Percentiles rank a stretch among this genome's conserved stretches.
Evolutionary conservation across 768 basidiomycete species (phyloP).

Genomic region (Multifurca ochricompacta): DNA sequence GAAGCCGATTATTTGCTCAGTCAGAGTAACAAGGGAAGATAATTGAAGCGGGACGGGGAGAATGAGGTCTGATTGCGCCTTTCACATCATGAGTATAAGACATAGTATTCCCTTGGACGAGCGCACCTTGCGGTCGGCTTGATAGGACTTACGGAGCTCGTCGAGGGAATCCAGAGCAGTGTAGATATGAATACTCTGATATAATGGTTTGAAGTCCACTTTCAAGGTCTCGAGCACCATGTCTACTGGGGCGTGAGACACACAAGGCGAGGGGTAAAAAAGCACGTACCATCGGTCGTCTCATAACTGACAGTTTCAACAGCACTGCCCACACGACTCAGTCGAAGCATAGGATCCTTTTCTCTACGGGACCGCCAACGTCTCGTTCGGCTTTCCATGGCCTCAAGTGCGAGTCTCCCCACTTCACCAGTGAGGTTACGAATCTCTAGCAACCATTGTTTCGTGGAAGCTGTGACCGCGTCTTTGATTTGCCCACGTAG

Average conservation of each 20-base stretch:
- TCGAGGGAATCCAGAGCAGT: constrained; percentile 83
- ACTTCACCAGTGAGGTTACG: constrained; percentile 81
- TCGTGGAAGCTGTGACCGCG: constrained; percentile 89
- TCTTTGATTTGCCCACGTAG: constrained; percentile 84
- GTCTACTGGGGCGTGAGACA: constrained; percentile 39
- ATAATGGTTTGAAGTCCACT: constrained; percentile 92
- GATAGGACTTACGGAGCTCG: constrained; percentile 86
- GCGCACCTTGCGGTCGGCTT: constrained; percentile 88
- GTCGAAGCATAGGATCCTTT: constrained; percentile 69
- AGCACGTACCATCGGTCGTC: constrained; percentile 80
- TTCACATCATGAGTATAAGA: background rate
- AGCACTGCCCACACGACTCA: constrained; percentile 79
- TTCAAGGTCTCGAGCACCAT: constrained; percentile 80
- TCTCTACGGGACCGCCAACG: constrained; percentile 82
- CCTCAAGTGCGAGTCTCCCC: constrained; percentile 79
- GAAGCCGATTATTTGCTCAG: constrained; percentile 93
- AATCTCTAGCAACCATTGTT: constrained; percentile 95
- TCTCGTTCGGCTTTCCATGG: constrained; percentile 76
- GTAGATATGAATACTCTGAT: constrained; percentile 97
- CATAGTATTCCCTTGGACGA: background rate
- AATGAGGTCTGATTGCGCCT: constrained; percentile 97
- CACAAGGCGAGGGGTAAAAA: background rate
- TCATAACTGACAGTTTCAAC: constrained; percentile 91
- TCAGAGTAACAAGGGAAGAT: constrained; percentile 60
- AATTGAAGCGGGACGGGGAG: constrained; percentile 68